These are phyloP conservation scores for Xylariaceae sp. DNA, from an alignment of 2,329 filamentous ascomycete genomes.

Conservation along the genomic window DNA sequence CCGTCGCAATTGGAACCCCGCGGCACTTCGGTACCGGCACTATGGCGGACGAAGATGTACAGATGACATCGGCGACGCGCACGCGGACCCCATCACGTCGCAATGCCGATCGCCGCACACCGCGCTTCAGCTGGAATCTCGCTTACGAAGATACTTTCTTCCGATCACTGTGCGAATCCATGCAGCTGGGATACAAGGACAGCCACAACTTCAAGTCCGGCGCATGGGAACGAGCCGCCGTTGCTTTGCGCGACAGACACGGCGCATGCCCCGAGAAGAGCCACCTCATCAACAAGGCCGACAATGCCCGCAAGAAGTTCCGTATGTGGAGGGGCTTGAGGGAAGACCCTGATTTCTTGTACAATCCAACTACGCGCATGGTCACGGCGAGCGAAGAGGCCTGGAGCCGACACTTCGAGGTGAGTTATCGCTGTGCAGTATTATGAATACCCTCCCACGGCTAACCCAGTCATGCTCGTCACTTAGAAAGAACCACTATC, in stretches of 20 bases:
- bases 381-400: conserved; percentile 64
- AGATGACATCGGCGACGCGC: conserved; percentile 23
- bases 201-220: conserved; percentile 68
- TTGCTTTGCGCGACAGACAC: conserved; percentile 61
- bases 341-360: conserved; percentile 63
- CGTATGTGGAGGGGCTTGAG: conserved; percentile 66
- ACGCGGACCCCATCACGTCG: conserved; percentile 37
- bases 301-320: conserved; percentile 68
- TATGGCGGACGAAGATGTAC: conserved; percentile 43
- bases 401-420: conserved; percentile 64
- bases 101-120: conserved; percentile 45
- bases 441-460: too few species aligned
- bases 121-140: conserved; percentile 66
- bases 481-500: conserved; percentile 63
- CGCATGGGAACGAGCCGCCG: conserved; percentile 64
- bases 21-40: too few species aligned
- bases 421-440: conserved; percentile 44
- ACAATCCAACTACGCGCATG: conserved; percentile 57
- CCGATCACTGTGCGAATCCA: conserved; percentile 65
- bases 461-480: conserved; percentile 16
- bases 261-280: conserved; percentile 65
- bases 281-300: conserved; percentile 69
- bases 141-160: conserved; percentile 68
- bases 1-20: too few species aligned
- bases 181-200: conserved; percentile 61